phyloP scores from a whole-genome alignment of 306 rosid species.

The Rubus idaeus region DNA sequence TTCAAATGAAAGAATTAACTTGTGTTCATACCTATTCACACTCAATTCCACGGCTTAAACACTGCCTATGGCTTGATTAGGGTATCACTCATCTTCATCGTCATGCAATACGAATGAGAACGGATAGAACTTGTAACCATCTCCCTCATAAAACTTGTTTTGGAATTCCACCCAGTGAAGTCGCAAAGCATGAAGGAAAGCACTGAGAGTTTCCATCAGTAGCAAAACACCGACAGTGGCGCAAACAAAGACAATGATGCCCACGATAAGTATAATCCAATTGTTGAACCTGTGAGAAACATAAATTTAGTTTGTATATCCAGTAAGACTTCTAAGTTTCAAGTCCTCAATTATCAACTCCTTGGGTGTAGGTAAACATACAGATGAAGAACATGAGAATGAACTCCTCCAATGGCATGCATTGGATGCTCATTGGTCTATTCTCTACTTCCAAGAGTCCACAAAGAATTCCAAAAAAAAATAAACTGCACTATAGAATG shows the following conservation, averaged over 20 bases:
- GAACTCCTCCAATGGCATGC: neutral
- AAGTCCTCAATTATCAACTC: neutral
- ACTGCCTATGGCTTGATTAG: conserved; percentile 5
- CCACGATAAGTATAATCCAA: conserved; percentile 56
- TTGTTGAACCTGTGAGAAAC: conserved; percentile 67
- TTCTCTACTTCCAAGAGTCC: conserved; percentile 4
- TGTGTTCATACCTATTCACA: conserved; percentile 48
- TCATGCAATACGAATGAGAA: conserved; percentile 55
- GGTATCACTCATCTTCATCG: conserved; percentile 61
- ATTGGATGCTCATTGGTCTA: conserved; percentile 10
- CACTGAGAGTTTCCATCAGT: conserved; percentile 89
- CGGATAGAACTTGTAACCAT: conserved; percentile 83
- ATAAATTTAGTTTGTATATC: neutral
- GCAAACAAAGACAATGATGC: conserved; percentile 63
- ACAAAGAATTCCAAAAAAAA: neutral
- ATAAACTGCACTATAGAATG: neutral
- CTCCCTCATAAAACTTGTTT: conserved; percentile 92
- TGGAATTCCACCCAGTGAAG: conserved; percentile 99
- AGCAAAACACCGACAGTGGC: conserved; percentile 90
- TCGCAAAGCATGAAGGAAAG: conserved; percentile 94
- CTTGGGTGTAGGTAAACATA: conserved; percentile 9
- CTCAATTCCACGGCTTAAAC: conserved; percentile 26
- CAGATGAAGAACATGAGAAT: neutral
- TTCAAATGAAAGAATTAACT: conserved; percentile 64
- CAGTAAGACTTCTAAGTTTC: conserved; percentile 2